phyloP scores from a whole-genome alignment of 257 asterid genomes.

The Gardenia jasminoides region DNA sequence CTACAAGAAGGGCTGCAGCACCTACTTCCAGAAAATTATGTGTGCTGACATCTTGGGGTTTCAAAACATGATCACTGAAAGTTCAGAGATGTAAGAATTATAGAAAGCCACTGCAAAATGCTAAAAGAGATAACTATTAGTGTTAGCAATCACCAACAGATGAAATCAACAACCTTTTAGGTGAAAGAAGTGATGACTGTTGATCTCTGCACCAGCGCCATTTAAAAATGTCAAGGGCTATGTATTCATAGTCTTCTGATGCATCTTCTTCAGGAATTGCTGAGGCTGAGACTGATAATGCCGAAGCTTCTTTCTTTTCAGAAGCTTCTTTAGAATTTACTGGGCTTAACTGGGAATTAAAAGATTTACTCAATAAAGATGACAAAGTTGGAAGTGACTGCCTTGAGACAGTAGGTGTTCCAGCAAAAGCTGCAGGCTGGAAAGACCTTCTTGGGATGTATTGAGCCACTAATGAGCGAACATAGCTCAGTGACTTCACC shows the following conservation, averaged over 20 bases:
- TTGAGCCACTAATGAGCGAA: slow-evolving; percentile 92
- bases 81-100: slow-evolving; percentile 29
- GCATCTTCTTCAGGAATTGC: slow-evolving; percentile 82
- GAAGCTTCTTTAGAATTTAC: slow-evolving; percentile 72
- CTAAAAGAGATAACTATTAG: background rate
- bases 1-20: slow-evolving; percentile 98
- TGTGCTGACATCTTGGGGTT: slow-evolving; percentile 63
- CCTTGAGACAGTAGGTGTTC: slow-evolving; percentile 82
- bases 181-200: slow-evolving; percentile 62
- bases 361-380: slow-evolving; percentile 87
- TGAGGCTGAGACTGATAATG: slow-evolving; percentile 65
- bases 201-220: slow-evolving; percentile 98
- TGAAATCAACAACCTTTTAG: slow-evolving; percentile 63
- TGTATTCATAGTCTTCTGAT: slow-evolving; percentile 66
- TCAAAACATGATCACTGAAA: slow-evolving; percentile 76
- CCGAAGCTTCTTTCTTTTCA: slow-evolving; percentile 78
- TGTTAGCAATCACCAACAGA: slow-evolving; percentile 25
- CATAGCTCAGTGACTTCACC: slow-evolving; percentile 87
- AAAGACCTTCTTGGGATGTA: slow-evolving; percentile 89
- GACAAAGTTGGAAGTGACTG: slow-evolving; percentile 89
- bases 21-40: slow-evolving; percentile 95
- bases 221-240: slow-evolving; percentile 81
- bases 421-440: slow-evolving; percentile 95
- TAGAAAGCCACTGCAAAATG: slow-evolving; percentile 11
- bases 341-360: slow-evolving; percentile 84